These are phyloP conservation scores for Curvularia spicifera DNA, from an alignment of 2,329 filamentous ascomycete species.

Conservation along the genomic window DNA sequence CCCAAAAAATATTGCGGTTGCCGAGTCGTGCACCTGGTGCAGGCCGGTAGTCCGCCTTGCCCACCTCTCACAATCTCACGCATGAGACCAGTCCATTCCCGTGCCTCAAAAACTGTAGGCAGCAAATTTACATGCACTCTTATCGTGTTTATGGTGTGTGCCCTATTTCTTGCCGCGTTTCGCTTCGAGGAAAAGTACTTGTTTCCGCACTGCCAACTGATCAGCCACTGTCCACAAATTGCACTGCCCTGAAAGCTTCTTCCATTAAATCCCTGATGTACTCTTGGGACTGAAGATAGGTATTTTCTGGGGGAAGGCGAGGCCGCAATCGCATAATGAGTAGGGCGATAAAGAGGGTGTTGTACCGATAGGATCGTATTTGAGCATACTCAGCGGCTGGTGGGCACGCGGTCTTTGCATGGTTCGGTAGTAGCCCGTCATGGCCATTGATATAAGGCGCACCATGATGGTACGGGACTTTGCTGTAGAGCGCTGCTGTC, in stretches of 20 bases:
- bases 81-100: not conserved
- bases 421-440: slow-evolving; percentile 97
- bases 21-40: not conserved
- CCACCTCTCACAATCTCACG: not conserved
- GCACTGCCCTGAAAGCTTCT: not conserved
- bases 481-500: slow-evolving; percentile 57
- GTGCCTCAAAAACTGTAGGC: not conserved
- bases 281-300: no score
- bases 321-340: not conserved
- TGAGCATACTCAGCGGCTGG: slow-evolving; percentile 92
- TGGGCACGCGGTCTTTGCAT: slow-evolving; percentile 81
- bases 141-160: not conserved
- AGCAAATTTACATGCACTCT: not conserved
- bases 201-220: slow-evolving; percentile 74
- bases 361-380: slow-evolving; percentile 96
- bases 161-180: slow-evolving; percentile 72
- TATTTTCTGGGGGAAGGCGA: not conserved
- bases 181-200: slow-evolving; percentile 93
- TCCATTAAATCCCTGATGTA: not conserved
- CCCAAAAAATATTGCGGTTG: not conserved
- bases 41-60: not conserved
- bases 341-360: slow-evolving; percentile 12
- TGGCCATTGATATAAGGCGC: slow-evolving; percentile 95
- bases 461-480: slow-evolving; percentile 94
- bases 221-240: slow-evolving; percentile 21